These are phyloP conservation scores for Cucurbita argyrosperma DNA, from an alignment of 306 rosid genomes.

Conservation along the genomic window DNA sequence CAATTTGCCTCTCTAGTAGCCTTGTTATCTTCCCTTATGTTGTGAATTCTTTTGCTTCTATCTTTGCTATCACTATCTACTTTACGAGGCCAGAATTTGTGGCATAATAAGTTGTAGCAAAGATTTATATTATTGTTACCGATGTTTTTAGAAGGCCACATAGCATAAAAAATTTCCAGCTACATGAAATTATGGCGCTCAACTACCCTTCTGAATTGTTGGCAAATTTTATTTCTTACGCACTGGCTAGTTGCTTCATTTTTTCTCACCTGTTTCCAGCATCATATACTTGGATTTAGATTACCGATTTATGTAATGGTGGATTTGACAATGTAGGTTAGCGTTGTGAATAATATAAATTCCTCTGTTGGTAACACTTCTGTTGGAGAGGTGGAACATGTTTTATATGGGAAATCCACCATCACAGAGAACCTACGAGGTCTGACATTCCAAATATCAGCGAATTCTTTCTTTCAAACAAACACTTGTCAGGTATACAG, in stretches of 20 bases:
- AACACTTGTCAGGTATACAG: slow-evolving; percentile 68
- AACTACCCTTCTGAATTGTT: neutral
- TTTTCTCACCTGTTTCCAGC: neutral
- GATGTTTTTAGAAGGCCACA: neutral
- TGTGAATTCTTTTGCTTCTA: neutral
- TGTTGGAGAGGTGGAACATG: slow-evolving; percentile 81
- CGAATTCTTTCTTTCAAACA: slow-evolving; percentile 93
- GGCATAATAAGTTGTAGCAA: neutral
- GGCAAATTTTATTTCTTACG: neutral
- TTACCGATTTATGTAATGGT: neutral
- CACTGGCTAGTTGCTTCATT: neutral
- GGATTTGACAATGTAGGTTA: slow-evolving; percentile 37
- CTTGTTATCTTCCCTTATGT: neutral
- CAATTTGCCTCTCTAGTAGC: neutral
- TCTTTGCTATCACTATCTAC: neutral
- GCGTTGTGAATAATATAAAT: slow-evolving; percentile 69
- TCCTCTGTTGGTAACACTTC: slow-evolving; percentile 90
- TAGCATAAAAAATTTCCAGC: neutral
- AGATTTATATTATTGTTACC: neutral
- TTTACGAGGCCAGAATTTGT: neutral
- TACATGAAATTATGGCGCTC: neutral
- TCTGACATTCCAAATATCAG: slow-evolving; percentile 87
- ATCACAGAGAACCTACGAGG: slow-evolving; percentile 81
- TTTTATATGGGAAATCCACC: slow-evolving; percentile 66
- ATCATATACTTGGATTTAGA: neutral